A percentile compares a stretch with the other conserved stretches of the same genome.
phyloP scores from a whole-genome alignment of 192 early-diverging fungal genomes.

The Globomyces pollinis-pini region DNA sequence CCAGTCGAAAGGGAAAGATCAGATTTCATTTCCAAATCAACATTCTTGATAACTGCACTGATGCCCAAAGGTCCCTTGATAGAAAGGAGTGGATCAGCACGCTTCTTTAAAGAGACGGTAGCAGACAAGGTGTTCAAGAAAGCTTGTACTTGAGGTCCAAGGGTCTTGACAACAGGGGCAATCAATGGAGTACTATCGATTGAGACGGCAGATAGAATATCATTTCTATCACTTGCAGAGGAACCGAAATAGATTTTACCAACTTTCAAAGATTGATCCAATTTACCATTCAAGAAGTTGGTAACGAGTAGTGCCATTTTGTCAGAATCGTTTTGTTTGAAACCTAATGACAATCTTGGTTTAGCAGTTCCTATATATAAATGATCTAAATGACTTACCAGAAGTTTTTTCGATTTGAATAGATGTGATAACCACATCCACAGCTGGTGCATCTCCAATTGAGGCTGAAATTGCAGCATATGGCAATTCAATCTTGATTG shows the following conservation, averaged over 20 bases:
- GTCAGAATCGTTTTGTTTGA: slow-evolving; percentile 7
- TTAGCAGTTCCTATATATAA: background rate
- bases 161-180: background rate
- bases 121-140: background rate
- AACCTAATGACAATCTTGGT: background rate
- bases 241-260: slow-evolving; percentile 14
- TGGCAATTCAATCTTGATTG: background rate
- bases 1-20: background rate
- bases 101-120: background rate
- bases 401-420: background rate
- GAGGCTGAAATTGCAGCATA: background rate
- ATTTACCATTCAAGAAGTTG: slow-evolving; percentile 15
- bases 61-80: slow-evolving; percentile 4
- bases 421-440: background rate
- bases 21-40: background rate
- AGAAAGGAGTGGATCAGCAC: background rate
- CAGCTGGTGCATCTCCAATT: background rate
- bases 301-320: slow-evolving; percentile 12
- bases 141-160: background rate
- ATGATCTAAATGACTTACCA: background rate
- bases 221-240: slow-evolving; percentile 15
- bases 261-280: slow-evolving; percentile 4
- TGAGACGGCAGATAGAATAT: slow-evolving; percentile 12
- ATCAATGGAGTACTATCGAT: background rate
- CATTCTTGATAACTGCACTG: background rate